Evolutionary conservation across 2,329 filamentous ascomycete species (phyloP).

Genomic region (Diaporthe ampelina): DNA sequence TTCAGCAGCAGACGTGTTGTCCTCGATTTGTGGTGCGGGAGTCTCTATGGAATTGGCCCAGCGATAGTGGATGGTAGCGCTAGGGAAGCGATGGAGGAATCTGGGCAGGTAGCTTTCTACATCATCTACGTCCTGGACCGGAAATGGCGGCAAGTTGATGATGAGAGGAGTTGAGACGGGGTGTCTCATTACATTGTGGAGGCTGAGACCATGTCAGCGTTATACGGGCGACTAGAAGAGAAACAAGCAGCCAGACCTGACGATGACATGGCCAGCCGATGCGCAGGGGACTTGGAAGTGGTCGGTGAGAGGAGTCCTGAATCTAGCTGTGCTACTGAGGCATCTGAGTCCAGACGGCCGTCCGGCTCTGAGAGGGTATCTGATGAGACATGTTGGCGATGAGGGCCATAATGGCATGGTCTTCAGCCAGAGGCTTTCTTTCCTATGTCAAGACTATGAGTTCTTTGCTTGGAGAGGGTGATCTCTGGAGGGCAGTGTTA

Average conservation of each 20-base stretch:
- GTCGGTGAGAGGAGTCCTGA: conserved; percentile 47
- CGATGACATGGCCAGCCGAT: conserved; percentile 62
- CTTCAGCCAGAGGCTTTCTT: neutral
- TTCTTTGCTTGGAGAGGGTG: no score
- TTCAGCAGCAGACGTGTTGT: neutral
- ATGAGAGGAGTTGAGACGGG: conserved; percentile 60
- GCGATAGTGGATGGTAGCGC: conserved; percentile 72
- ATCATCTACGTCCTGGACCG: conserved; percentile 48
- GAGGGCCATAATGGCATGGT: conserved; percentile 42
- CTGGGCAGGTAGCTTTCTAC: conserved; percentile 52
- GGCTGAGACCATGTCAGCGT: conserved; percentile 51
- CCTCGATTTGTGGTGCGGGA: neutral
- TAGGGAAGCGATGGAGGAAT: conserved; percentile 59
- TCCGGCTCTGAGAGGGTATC: neutral
- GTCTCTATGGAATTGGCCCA: conserved; percentile 56
- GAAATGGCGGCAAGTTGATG: conserved; percentile 68
- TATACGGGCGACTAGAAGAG: conserved; percentile 41
- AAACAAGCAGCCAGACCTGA: conserved; percentile 57
- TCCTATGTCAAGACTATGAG: no score
- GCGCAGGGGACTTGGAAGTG: conserved; percentile 62
- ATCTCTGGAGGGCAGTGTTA: neutral
- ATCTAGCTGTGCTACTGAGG: conserved; percentile 30
- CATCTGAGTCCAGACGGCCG: neutral
- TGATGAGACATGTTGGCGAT: conserved; percentile 34
- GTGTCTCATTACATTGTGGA: conserved; percentile 61